phyloP scores from a whole-genome alignment of 768 basidiomycete species.

The Pilatotrama ljubarskyi region DNA sequence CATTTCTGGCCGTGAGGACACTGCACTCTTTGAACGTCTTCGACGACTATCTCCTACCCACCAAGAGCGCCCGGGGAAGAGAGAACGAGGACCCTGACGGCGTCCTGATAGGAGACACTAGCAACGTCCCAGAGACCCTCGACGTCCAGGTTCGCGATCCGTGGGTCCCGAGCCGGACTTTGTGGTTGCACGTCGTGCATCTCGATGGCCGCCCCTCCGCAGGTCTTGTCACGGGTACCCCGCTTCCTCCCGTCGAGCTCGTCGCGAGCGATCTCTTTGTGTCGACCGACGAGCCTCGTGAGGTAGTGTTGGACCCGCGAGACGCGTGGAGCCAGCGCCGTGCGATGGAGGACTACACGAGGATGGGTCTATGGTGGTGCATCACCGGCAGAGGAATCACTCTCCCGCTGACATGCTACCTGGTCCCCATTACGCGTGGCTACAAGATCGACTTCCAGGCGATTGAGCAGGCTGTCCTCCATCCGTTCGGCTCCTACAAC shows the following conservation, averaged over 20 bases:
- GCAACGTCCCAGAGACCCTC: conserved; percentile 53
- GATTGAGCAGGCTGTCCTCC: conserved; percentile 50
- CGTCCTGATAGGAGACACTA: conserved; percentile 41
- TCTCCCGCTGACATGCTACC: conserved; percentile 55
- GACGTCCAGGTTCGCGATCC: conserved; percentile 64
- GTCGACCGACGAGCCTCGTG: conserved; percentile 33
- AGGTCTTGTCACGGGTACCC: conserved; percentile 68
- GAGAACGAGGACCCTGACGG: conserved; percentile 58
- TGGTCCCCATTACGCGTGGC: conserved; percentile 61
- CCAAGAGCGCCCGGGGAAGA: conserved; percentile 50
- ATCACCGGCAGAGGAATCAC: conserved; percentile 59
- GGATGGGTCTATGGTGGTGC: conserved; percentile 58
- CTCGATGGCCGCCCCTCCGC: conserved; percentile 51
- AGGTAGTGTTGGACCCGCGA: conserved; percentile 43
- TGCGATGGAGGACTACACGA: conserved; percentile 68
- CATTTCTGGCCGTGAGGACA: conserved; percentile 73
- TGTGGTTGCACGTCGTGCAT: conserved; percentile 66
- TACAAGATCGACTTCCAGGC: conserved; percentile 55
- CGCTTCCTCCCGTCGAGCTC: conserved; percentile 50
- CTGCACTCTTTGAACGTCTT: conserved; percentile 74
- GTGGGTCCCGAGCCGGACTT: conserved; percentile 54
- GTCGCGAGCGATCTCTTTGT: conserved; percentile 40
- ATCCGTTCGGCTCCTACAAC: conserved; percentile 52
- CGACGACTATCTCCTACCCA: conserved; percentile 79
- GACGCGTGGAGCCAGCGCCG: conserved; percentile 48